These are phyloP conservation scores for Mucor piriformis DNA, from an alignment of 371 early-diverging fungal genomes.

Conservation along the genomic window DNA sequence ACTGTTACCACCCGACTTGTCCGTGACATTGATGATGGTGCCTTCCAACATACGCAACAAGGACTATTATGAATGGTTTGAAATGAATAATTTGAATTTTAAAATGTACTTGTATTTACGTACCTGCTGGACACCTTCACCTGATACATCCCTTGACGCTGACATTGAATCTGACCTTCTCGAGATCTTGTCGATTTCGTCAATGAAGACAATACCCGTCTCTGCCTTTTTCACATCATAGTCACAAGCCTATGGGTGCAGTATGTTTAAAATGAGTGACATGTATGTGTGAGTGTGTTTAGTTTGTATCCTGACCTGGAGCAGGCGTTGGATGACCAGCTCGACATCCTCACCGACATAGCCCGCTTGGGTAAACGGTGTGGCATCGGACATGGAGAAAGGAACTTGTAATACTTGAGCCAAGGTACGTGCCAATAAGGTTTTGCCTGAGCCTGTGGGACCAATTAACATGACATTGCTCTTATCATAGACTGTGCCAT, in stretches of 20 bases:
- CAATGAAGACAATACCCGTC: slow-evolving; percentile 90
- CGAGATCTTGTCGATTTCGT: slow-evolving; percentile 91
- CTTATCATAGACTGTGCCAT: slow-evolving; percentile 72
- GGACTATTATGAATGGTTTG: slow-evolving; percentile 35
- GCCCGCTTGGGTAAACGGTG: slow-evolving; percentile 90
- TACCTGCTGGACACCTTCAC: slow-evolving; percentile 92
- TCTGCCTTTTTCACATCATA: slow-evolving; percentile 86
- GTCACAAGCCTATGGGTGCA: slow-evolving; percentile 78
- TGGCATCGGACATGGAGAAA: slow-evolving; percentile 90
- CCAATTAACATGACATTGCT: slow-evolving; percentile 89
- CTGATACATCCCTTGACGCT: slow-evolving; percentile 84
- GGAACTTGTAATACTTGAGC: slow-evolving; percentile 87
- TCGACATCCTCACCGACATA: slow-evolving; percentile 96
- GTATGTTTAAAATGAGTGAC: too few relatives aligned
- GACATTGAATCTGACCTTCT: slow-evolving; percentile 74
- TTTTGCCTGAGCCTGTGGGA: slow-evolving; percentile 88
- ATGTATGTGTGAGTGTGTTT: too few relatives aligned
- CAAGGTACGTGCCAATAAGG: slow-evolving; percentile 82
- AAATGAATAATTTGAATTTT: too few relatives aligned
- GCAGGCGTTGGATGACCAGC: slow-evolving; percentile 78
- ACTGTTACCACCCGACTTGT: slow-evolving; percentile 68
- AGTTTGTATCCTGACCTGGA: too few relatives aligned
- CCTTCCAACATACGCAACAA: slow-evolving; percentile 89
- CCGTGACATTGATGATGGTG: slow-evolving; percentile 80
- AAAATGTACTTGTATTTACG: too few relatives aligned